Conservation (phyloP, 768 basidiomycete genomes). For the Termitomyces sp. region DNA sequence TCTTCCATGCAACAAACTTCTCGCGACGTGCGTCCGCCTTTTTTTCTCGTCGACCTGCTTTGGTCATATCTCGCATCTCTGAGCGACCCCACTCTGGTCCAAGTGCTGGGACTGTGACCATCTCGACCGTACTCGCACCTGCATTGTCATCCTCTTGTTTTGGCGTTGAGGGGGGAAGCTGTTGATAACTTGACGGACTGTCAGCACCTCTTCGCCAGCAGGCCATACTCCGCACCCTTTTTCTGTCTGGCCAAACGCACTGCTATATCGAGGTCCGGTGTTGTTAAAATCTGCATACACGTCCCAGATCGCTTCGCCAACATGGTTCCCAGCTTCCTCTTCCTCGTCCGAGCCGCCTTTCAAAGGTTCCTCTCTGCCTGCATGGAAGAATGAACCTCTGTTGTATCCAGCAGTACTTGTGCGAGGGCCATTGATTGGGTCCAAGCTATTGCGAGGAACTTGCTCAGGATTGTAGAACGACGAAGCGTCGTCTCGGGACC, state of each 20-base stretch:
- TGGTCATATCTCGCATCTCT: slow-evolving; percentile 76
- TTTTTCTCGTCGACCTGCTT: slow-evolving; percentile 59
- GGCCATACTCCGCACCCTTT: slow-evolving; percentile 35
- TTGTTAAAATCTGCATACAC: slow-evolving; percentile 91
- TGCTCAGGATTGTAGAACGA: slow-evolving; percentile 58
- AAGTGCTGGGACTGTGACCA: slow-evolving; percentile 88
- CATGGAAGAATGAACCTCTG: slow-evolving; percentile 56
- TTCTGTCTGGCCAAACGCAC: slow-evolving; percentile 41
- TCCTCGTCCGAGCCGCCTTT: slow-evolving; percentile 77
- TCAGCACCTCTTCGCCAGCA: background rate
- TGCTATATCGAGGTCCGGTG: slow-evolving; percentile 69
- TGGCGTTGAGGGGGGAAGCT: slow-evolving; percentile 29
- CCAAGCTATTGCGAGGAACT: slow-evolving; percentile 40
- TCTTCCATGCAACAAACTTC: slow-evolving; percentile 71
- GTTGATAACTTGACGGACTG: slow-evolving; percentile 35
- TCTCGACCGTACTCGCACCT: slow-evolving; percentile 56
- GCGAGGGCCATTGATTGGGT: slow-evolving; percentile 35
- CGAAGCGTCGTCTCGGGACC: slow-evolving; percentile 58
- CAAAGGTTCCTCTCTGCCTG: slow-evolving; percentile 69
- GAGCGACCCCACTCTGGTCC: slow-evolving; percentile 85
- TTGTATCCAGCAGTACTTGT: slow-evolving; percentile 66
- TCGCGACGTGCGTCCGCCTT: slow-evolving; percentile 45
- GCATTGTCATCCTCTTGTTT: slow-evolving; percentile 32
- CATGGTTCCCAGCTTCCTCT: slow-evolving; percentile 28
- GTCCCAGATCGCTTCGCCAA: slow-evolving; percentile 55